Evolutionary conservation across 2,329 filamentous ascomycete species (phyloP).

Genomic region (Mycogone perniciosa): DNA sequence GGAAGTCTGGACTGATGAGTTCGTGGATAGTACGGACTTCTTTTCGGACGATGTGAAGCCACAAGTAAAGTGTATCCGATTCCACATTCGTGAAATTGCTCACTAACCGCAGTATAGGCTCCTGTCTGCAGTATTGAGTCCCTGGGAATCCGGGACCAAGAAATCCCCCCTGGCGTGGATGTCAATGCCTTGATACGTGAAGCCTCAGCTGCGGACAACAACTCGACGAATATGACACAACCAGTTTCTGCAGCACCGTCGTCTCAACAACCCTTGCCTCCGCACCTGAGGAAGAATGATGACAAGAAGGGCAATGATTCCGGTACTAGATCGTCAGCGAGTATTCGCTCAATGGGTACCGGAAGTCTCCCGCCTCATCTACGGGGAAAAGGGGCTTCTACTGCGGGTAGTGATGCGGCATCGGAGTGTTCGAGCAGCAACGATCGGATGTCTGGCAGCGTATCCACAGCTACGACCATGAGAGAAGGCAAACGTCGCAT

Average conservation of each 20-base stretch:
- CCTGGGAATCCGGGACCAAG: constrained; percentile 18
- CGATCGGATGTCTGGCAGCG: constrained; percentile 8
- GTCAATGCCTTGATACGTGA: neutral
- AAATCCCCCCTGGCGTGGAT: neutral
- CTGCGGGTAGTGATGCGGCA: neutral
- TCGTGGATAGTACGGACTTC: constrained; percentile 19
- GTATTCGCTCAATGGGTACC: neutral
- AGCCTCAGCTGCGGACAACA: neutral
- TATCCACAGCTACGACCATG: constrained; percentile 27
- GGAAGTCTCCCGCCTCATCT: constrained; percentile 1
- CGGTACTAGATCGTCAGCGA: neutral
- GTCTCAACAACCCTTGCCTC: too few relatives aligned
- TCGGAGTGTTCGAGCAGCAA: neutral
- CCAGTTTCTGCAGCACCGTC: neutral
- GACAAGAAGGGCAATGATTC: neutral
- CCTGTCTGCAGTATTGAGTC: constrained; percentile 20
- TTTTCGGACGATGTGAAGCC: constrained; percentile 19
- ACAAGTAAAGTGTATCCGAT: constrained; percentile 12
- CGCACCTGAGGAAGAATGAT: neutral
- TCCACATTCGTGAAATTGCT: too few relatives aligned
- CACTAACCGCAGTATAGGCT: constrained; percentile 19
- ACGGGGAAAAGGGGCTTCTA: neutral
- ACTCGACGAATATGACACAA: neutral
- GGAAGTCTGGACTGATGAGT: constrained; percentile 11
- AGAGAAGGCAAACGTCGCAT: constrained; percentile 14